A percentile compares a stretch with the other conserved stretches of the same genome.
Evolutionary conservation across 1,139 yeast species (phyloP).

Genomic region (Protomyces lactucae-debilis): DNA sequence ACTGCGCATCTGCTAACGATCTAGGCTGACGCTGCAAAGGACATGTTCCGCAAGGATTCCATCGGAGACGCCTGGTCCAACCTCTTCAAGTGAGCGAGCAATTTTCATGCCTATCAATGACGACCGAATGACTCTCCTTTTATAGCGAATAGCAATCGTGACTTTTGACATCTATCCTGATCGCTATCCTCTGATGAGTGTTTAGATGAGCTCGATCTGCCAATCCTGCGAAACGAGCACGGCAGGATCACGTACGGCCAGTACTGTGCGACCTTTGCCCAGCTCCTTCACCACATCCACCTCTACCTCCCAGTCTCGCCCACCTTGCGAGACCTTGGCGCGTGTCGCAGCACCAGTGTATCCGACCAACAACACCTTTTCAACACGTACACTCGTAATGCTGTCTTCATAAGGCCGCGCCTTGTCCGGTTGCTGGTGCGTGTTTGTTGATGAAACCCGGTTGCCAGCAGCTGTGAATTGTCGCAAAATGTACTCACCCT

Average conservation of each 20-base stretch:
- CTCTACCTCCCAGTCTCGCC: slow-evolving; percentile 41
- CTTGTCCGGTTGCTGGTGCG: slow-evolving; percentile 31
- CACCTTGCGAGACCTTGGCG: slow-evolving; percentile 41
- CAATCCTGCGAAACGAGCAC: slow-evolving; percentile 51
- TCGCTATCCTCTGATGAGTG: not conserved
- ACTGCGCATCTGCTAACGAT: not conserved
- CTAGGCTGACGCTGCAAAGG: slow-evolving; percentile 1
- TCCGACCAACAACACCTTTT: slow-evolving; percentile 57
- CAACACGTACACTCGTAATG: slow-evolving; percentile 46
- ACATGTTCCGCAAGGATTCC: slow-evolving; percentile 16
- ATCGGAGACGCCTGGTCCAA: slow-evolving; percentile 22
- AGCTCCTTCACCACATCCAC: slow-evolving; percentile 32
- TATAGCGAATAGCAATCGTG: not conserved
- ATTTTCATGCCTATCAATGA: not conserved
- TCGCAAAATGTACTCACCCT: slow-evolving; percentile 49
- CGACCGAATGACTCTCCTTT: too few species aligned
- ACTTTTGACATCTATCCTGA: not conserved
- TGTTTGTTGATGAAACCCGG: slow-evolving; percentile 30
- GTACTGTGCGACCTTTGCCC: slow-evolving; percentile 34
- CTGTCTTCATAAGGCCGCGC: slow-evolving; percentile 36
- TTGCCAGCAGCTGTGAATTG: slow-evolving; percentile 34
- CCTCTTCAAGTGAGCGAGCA: slow-evolving; percentile 9
- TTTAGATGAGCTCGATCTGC: slow-evolving; percentile 35
- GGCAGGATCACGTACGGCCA: slow-evolving; percentile 52
- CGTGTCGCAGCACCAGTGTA: slow-evolving; percentile 27